Evolutionary conservation across 2,329 filamentous ascomycete genomes (phyloP), one percentile per base, ranked within the genome.

Genomic region (Tolypocladium ovalisporum): DNA sequence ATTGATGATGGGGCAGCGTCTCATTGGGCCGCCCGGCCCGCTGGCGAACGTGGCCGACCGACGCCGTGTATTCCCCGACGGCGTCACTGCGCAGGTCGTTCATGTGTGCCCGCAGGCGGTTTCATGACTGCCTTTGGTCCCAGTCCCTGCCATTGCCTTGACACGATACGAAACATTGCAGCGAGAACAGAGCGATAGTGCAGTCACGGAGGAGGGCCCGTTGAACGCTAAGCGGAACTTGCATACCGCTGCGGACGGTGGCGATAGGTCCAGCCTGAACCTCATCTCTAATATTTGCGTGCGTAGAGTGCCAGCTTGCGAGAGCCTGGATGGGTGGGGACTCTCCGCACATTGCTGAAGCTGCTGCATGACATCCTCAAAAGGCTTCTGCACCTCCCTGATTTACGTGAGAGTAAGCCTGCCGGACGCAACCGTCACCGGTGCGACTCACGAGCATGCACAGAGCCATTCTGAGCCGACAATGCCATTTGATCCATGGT

Each of bases 1-100:
- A 47, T 65, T 70, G 72, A 71, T 75, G 73, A 75, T 75, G 72
- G 73, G 73, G 73, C 73, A 74, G 61, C 60, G 60, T 71, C 66
- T 69, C 59, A 75, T 73, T 75, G 73, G 73, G 64, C 59, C 56
- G 60, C 54, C 29, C 19, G 29, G n/a, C 9, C 47, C 29, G 47
- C 47, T 13, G 47, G 29, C 22, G 29, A 54, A 59, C 39, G 39
- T 54, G 52, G 52, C 36, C 52, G 37, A 4, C 36, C 52, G 37
- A 4, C 52, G 12, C 52, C 24, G 19, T 34, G 52, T 42, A 54
- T 42, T 54, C 36, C 52, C 36, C 52, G 52, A 42, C 37, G 19
- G 37, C 52, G 10, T 29, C 47, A n/a, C 47, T 35, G 17, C 29
- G 29, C 8, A 32, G 47, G 29, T 51, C 47, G 27, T 51, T 51